Base-by-base conservation (phyloP, 2,329 filamentous ascomycete genomes). In the Pseudocercospora cruenta region DNA sequence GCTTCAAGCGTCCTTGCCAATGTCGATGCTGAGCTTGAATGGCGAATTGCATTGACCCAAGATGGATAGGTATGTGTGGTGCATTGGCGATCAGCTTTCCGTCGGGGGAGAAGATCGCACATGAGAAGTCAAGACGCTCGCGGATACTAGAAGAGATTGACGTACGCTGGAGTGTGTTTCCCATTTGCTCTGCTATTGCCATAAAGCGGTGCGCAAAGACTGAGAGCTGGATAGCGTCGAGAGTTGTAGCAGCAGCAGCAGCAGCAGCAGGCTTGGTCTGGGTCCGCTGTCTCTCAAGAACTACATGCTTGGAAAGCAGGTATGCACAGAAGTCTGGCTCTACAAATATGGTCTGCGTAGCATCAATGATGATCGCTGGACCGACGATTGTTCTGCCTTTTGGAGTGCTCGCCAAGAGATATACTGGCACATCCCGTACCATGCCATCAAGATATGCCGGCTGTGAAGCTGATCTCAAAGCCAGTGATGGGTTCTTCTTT, bases 181-280 rank as follows among this genome's bases (percentile, higher is more conserved):
- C 85, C 85, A 87, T 87, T 67, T 87, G 85, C 65, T 87, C 85
- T 0, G 85, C 85, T 21, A 87, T 86, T 3, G 83, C 82, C 85
- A 87, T 87, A 77, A 87, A 87, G 0, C 85, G 79, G 70, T 87
- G 84, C 0, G 82, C 83, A 62, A 86, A 86, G 54, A 87, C 82
- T 9, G 82, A 85, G 2, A 87, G 80, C 43, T 82, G 78, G 47
- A 87, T 85, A 0, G 85, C 85, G 64, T 84, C 81, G 36, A 84
- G 76, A 14, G 33, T 58, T 16, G 28, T 36, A 8, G 24, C 33
- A 8, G 19, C 33, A 10, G 53, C 75, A 22, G 43, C 31, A 8
- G 53, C 74, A 22, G 43, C 26, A 19, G 67, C 59, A 12, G 43
- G 74, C 73, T 64, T 62, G 36, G 66, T 60, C 45, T 53, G 36